Percentiles rank a stretch among this genome's conserved stretches.
Conservation (phyloP, 768 basidiomycete species). For the Leucogyrophana mollusca region DNA sequence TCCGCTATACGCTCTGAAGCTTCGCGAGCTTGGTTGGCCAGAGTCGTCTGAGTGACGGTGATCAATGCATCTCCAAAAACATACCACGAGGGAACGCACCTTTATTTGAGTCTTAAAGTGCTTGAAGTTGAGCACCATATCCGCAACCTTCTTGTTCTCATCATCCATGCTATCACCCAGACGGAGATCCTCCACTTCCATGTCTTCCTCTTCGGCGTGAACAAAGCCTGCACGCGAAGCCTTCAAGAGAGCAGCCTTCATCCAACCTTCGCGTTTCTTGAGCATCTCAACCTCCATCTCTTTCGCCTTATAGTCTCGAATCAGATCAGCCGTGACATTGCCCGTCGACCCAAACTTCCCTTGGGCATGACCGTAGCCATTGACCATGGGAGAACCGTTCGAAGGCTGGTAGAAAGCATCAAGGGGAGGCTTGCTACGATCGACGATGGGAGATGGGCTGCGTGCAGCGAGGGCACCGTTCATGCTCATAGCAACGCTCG, state of each 20-base stretch:
- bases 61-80: constrained; percentile 10
- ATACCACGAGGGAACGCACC: constrained; percentile 47
- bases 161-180: constrained; percentile 32
- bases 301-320: constrained; percentile 78
- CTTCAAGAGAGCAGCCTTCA: constrained; percentile 74
- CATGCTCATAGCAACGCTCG: constrained; percentile 51
- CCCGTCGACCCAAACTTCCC: constrained; percentile 54
- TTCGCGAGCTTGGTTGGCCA: constrained; percentile 72
- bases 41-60: constrained; percentile 48
- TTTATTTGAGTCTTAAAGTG: constrained; percentile 84
- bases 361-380: constrained; percentile 41
- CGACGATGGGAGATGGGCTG: constrained; percentile 58
- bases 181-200: constrained; percentile 33
- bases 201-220: constrained; percentile 53
- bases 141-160: constrained; percentile 55
- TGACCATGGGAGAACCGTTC: constrained; percentile 44
- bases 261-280: constrained; percentile 80
- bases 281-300: constrained; percentile 77
- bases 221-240: constrained; percentile 81
- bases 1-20: constrained; percentile 78
- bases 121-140: constrained; percentile 81
- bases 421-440: constrained; percentile 52
- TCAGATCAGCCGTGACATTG: constrained; percentile 70
- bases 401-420: constrained; percentile 58
- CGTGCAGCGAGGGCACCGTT: constrained; percentile 48